Conservation (phyloP, 2,329 filamentous ascomycete species). For the Endoconidiophora laricicola region DNA sequence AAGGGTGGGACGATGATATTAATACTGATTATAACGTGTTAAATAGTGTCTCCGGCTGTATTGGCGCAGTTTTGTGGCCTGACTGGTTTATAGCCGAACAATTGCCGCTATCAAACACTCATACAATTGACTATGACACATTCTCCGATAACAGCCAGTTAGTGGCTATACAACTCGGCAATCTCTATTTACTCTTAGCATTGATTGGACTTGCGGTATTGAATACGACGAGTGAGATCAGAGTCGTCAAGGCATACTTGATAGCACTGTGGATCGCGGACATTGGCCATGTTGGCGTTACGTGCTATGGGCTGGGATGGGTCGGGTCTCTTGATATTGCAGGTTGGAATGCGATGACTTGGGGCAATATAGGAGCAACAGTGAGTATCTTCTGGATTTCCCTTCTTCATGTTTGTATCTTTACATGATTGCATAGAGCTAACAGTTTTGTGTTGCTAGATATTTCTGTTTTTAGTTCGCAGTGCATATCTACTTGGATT, state of each 20-base stretch:
- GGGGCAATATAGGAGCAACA: conserved; percentile 55
- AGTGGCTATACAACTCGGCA: conserved; percentile 52
- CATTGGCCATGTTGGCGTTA: conserved; percentile 49
- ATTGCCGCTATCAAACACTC: conserved; percentile 23
- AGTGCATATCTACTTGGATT: neutral
- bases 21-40: no score
- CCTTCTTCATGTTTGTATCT: neutral
- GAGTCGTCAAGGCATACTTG: conserved; percentile 50
- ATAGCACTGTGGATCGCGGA: conserved; percentile 49
- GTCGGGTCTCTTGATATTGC: conserved; percentile 34
- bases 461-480: neutral
- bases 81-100: conserved; percentile 49
- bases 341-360: conserved; percentile 53
- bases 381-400: conserved; percentile 23
- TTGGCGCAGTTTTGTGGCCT: conserved; percentile 37
- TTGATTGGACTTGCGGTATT: conserved; percentile 38
- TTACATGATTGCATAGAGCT: neutral
- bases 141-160: conserved; percentile 24
- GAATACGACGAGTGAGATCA: conserved; percentile 29
- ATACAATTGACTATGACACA: no score
- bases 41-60: conserved; percentile 40
- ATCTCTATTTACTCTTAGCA: conserved; percentile 49
- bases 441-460: neutral
- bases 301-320: conserved; percentile 39
- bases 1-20: no score